phyloP scores from a whole-genome alignment of 129 eudicot genomes.

The Lactuca saligna region DNA sequence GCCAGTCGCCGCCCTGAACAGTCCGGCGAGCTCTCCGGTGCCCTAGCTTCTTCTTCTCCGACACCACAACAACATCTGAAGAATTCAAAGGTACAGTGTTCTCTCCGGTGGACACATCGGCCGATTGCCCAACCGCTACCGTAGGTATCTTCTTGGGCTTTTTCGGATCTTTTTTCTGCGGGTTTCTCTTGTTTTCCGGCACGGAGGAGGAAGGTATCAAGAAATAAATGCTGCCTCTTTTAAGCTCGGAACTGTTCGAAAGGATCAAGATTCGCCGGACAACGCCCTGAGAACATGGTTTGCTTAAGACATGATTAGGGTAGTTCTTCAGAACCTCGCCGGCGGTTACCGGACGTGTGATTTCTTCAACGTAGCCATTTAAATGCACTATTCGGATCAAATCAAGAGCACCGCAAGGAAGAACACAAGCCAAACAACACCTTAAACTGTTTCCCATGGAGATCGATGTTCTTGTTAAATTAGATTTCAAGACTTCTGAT shows the following conservation, averaged over 20 bases:
- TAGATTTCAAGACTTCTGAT: not conserved
- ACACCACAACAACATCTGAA: conserved; percentile 30
- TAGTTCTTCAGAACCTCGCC: conserved; percentile 70
- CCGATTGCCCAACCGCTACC: not conserved
- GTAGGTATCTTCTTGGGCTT: conserved; percentile 20
- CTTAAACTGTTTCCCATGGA: conserved; percentile 81
- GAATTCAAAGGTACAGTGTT: not conserved
- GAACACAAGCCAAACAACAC: conserved; percentile 92
- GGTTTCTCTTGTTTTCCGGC: conserved; percentile 56
- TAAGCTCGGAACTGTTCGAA: conserved; percentile 73
- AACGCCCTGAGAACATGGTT: conserved; percentile 70
- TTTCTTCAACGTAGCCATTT: conserved; percentile 80
- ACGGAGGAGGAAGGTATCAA: conserved; percentile 69
- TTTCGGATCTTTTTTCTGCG: conserved; percentile 23
- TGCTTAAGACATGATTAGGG: conserved; percentile 81
- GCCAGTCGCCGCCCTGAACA: conserved; percentile 51
- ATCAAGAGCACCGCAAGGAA: conserved; percentile 94
- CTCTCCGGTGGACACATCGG: conserved; percentile 12
- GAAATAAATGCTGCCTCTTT: conserved; percentile 80
- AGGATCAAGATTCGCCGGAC: conserved; percentile 58
- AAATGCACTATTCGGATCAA: conserved; percentile 83
- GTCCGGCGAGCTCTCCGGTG: conserved; percentile 60
- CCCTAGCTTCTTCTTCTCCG: conserved; percentile 38
- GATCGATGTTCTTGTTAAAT: conserved; percentile 13
- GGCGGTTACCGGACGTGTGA: conserved; percentile 69